Conservation (phyloP, 352 stramenopile genomes). For the Globisporangium canariense region DNA sequence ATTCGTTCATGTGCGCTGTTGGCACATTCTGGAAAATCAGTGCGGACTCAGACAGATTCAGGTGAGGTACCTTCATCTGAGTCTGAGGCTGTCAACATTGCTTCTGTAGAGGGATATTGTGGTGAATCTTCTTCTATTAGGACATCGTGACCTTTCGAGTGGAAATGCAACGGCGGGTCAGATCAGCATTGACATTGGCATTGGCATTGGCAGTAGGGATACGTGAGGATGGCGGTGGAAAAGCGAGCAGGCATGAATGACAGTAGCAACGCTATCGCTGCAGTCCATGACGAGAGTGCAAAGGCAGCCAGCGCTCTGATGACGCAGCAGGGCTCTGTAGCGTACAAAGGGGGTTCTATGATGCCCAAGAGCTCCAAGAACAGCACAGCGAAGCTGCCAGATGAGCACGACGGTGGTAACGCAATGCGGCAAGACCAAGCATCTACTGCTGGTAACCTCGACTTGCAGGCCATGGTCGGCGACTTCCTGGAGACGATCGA, state of each 20-base stretch:
- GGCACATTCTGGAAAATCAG: slow-evolving; percentile 23
- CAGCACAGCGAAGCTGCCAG: neutral
- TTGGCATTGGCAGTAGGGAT: neutral
- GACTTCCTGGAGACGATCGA: slow-evolving; percentile 54
- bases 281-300: neutral
- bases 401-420: neutral
- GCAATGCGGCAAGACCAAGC: neutral
- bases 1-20: neutral
- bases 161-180: neutral
- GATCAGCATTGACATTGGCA: neutral
- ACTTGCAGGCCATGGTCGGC: slow-evolving; percentile 17
- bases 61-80: neutral
- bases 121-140: slow-evolving; percentile 12
- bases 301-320: slow-evolving; percentile 1
- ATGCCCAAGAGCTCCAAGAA: neutral
- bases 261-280: neutral
- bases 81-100: neutral
- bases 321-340: neutral
- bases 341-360: neutral
- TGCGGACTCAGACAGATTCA: neutral
- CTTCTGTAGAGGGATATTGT: neutral
- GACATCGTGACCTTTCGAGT: slow-evolving; percentile 11
- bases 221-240: slow-evolving; percentile 2
- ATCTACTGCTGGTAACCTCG: neutral
- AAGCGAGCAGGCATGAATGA: neutral